Conservation (phyloP, 176 grass and related monocot genomes). For the Phyllostachys edulis region DNA sequence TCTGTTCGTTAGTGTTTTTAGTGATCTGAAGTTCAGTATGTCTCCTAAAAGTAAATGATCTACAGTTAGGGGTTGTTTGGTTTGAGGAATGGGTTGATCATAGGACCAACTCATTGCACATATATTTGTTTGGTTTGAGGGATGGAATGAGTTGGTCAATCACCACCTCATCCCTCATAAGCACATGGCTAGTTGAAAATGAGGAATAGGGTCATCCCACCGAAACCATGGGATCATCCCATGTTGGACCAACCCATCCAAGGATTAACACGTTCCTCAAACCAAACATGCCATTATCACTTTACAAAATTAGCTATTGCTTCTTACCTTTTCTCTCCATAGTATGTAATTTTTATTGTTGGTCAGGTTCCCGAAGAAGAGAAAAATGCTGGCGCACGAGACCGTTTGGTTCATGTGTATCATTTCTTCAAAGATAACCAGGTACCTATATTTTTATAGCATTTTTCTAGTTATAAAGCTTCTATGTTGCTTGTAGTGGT, state of each 20-base stretch:
- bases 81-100: background rate
- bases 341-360: background rate
- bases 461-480: slow-evolving; percentile 4
- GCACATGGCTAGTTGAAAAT: background rate
- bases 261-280: background rate
- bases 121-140: background rate
- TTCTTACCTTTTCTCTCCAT: background rate
- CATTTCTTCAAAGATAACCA: slow-evolving; percentile 61
- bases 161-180: background rate
- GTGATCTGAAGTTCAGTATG: background rate
- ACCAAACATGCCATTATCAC: background rate
- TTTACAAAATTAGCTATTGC: background rate
- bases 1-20: background rate
- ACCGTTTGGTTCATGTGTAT: slow-evolving; percentile 67
- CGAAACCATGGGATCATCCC: background rate
- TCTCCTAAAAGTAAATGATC: background rate
- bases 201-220: background rate
- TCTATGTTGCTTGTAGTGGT: background rate
- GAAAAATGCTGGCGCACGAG: slow-evolving; percentile 45
- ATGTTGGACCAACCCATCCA: background rate
- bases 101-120: background rate
- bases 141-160: background rate
- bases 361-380: slow-evolving; percentile 61
- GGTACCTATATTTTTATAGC: slow-evolving; percentile 14
- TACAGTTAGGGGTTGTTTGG: background rate